These are phyloP conservation scores for Neurospora crassa DNA, from an alignment of 2,329 filamentous ascomycete species.

Conservation along the genomic window DNA sequence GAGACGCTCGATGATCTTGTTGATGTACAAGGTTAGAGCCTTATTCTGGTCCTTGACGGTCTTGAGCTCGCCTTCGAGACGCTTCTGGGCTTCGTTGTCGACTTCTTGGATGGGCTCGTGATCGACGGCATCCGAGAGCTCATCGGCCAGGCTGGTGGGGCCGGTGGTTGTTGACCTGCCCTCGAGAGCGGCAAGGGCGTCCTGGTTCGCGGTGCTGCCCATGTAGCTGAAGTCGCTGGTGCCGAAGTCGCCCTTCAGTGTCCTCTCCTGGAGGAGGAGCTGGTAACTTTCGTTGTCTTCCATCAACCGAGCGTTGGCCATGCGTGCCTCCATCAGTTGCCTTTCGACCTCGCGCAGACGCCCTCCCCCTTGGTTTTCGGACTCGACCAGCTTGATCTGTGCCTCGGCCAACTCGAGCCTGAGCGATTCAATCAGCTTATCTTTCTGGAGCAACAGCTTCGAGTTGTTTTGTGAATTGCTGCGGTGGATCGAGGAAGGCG, in stretches of 20 bases:
- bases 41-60: slow-evolving; percentile 89
- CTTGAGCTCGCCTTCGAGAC: slow-evolving; percentile 70
- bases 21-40: slow-evolving; percentile 93
- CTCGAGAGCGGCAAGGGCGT: slow-evolving; percentile 55
- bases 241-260: slow-evolving; percentile 84
- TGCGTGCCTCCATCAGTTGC: slow-evolving; percentile 79
- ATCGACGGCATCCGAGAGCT: slow-evolving; percentile 63
- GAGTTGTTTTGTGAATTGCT: slow-evolving; percentile 87
- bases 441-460: slow-evolving; percentile 86
- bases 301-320: slow-evolving; percentile 93
- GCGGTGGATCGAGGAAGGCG: slow-evolving; percentile 71
- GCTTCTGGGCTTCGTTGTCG: slow-evolving; percentile 42
- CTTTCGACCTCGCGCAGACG: slow-evolving; percentile 84
- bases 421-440: slow-evolving; percentile 89
- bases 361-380: slow-evolving; percentile 86
- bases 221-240: slow-evolving; percentile 72
- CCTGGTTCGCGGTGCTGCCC: slow-evolving; percentile 46
- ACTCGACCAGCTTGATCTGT: slow-evolving; percentile 89
- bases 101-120: slow-evolving; percentile 38
- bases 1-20: slow-evolving; percentile 95
- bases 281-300: slow-evolving; percentile 99
- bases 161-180: slow-evolving; percentile 30
- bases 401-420: slow-evolving; percentile 87
- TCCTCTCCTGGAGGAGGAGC: slow-evolving; percentile 86
- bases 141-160: slow-evolving; percentile 67